These are phyloP conservation scores for Trametopsis cervina DNA, from an alignment of 768 basidiomycete species.

Conservation along the genomic window DNA sequence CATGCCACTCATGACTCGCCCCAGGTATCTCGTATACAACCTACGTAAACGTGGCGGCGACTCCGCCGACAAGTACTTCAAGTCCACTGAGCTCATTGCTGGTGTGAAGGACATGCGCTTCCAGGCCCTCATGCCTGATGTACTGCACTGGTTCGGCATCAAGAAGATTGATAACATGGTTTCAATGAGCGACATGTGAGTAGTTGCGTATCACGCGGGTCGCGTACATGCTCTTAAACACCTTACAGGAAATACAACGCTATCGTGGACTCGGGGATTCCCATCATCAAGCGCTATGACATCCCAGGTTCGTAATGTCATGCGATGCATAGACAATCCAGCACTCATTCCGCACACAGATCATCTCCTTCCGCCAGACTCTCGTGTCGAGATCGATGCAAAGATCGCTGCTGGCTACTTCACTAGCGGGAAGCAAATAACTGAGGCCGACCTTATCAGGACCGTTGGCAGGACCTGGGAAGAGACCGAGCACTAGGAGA, in stretches of 20 bases:
- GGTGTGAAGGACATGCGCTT: slow-evolving; percentile 97
- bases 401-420: slow-evolving; percentile 96
- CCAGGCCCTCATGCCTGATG: slow-evolving; percentile 93
- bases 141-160: slow-evolving; percentile 92
- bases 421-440: slow-evolving; percentile 69
- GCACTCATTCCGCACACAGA: slow-evolving; percentile 32
- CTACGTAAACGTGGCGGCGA: slow-evolving; percentile 93
- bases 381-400: slow-evolving; percentile 91
- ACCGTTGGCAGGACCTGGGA: slow-evolving; percentile 90
- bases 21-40: slow-evolving; percentile 90
- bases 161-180: slow-evolving; percentile 87
- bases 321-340: not conserved
- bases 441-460: slow-evolving; percentile 73
- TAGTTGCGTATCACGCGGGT: slow-evolving; percentile 5
- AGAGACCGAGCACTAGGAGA: slow-evolving; percentile 85
- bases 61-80: slow-evolving; percentile 90
- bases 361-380: slow-evolving; percentile 84
- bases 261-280: slow-evolving; percentile 84
- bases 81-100: slow-evolving; percentile 86
- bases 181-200: slow-evolving; percentile 81
- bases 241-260: slow-evolving; percentile 83
- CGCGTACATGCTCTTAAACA: not conserved
- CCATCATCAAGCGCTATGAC: slow-evolving; percentile 77
- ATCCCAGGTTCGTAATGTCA: slow-evolving; percentile 57
- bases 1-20: no score